These are phyloP conservation scores for Scleroderma bovista DNA, from an alignment of 768 basidiomycete genomes.

Conservation along the genomic window DNA sequence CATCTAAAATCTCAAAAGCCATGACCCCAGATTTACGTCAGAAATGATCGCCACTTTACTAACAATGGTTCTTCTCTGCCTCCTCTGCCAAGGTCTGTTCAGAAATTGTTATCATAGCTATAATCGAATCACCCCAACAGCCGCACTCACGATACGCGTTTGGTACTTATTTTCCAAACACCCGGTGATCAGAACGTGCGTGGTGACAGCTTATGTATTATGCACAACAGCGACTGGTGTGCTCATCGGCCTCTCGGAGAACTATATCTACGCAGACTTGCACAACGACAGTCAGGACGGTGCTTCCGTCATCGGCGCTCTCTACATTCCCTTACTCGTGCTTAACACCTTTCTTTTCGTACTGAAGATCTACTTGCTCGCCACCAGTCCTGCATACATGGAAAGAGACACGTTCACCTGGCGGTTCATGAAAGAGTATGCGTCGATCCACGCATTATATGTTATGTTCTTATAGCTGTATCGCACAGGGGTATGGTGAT, in stretches of 20 bases:
- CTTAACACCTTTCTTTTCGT: constrained; percentile 10
- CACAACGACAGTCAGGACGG: too few relatives aligned
- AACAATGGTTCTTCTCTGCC: too few relatives aligned
- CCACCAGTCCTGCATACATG: constrained; percentile 6
- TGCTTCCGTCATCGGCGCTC: neutral
- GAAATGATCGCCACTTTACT: too few relatives aligned
- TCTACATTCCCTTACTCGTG: constrained; percentile 14
- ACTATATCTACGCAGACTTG: neutral
- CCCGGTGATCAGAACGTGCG: constrained; percentile 1
- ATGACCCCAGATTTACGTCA: too few relatives aligned
- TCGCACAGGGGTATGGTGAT: constrained; percentile 18
- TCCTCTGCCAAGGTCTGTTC: neutral
- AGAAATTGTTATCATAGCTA: too few relatives aligned
- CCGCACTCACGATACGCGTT: constrained; percentile 10
- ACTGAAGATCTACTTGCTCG: constrained; percentile 10
- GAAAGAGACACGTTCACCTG: constrained; percentile 6
- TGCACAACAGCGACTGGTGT: neutral
- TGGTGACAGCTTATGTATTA: constrained; percentile 1
- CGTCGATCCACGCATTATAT: neutral
- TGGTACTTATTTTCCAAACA: constrained; percentile 12
- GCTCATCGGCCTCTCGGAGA: neutral
- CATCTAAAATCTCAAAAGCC: too few relatives aligned
- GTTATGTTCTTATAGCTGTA: neutral
- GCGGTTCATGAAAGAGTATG: constrained; percentile 16
- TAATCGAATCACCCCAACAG: constrained; percentile 1